Percentiles rank a stretch among this genome's conserved stretches.
phyloP scores from a whole-genome alignment of 345 rosid species.

The Camelina neglecta region DNA sequence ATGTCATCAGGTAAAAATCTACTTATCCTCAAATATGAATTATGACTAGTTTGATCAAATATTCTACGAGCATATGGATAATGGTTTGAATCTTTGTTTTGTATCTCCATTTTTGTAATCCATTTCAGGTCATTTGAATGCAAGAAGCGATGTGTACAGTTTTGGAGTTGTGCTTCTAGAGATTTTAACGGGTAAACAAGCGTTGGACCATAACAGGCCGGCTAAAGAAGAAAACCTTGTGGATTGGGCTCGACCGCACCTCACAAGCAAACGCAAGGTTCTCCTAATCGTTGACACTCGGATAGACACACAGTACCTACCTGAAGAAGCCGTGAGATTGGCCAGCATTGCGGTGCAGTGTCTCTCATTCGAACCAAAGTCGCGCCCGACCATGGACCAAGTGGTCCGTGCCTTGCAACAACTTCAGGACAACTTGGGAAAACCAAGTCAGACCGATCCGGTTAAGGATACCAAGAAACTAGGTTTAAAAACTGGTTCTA shows the following conservation, averaged over 20 bases:
- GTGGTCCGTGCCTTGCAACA: slow-evolving; percentile 70
- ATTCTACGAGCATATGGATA: background rate
- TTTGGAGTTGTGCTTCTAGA: slow-evolving; percentile 92
- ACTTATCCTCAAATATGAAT: background rate
- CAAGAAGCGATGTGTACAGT: slow-evolving; percentile 87
- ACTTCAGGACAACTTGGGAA: slow-evolving; percentile 54
- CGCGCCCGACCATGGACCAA: slow-evolving; percentile 75
- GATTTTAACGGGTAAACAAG: slow-evolving; percentile 82
- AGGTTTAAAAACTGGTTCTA: slow-evolving; percentile 19
- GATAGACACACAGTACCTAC: slow-evolving; percentile 64
- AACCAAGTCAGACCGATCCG: slow-evolving; percentile 31
- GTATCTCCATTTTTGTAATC: background rate
- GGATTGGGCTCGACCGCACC: slow-evolving; percentile 87
- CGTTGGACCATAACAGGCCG: slow-evolving; percentile 82
- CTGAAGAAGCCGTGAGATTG: slow-evolving; percentile 55
- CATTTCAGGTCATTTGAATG: slow-evolving; percentile 68
- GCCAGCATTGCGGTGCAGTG: slow-evolving; percentile 69
- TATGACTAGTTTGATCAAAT: background rate
- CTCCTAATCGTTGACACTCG: slow-evolving; percentile 73
- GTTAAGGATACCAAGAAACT: slow-evolving; percentile 40
- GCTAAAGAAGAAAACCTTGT: slow-evolving; percentile 78
- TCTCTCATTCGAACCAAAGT: slow-evolving; percentile 72
- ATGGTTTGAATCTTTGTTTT: slow-evolving; percentile 13
- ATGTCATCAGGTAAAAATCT: slow-evolving; percentile 66
- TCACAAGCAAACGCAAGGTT: slow-evolving; percentile 76